A percentile compares a stretch with the other conserved stretches of the same genome.
Evolutionary conservation across 2,329 filamentous ascomycete species (phyloP).

Genomic region (Scytalidium sp.): DNA sequence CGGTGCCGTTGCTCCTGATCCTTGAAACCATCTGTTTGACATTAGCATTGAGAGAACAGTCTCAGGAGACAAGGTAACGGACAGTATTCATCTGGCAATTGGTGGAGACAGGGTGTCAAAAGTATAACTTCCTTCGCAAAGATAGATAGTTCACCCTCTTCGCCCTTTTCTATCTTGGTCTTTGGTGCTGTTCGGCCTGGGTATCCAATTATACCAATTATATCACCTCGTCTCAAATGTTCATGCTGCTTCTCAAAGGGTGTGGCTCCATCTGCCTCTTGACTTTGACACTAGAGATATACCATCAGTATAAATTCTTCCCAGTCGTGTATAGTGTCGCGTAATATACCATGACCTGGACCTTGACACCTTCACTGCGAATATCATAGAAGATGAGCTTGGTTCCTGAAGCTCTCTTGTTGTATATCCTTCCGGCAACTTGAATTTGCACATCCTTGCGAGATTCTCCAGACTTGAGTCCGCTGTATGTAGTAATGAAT

Average conservation of each 20-base stretch:
- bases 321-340: neutral
- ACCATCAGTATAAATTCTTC: neutral
- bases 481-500: constrained; percentile 73
- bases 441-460: constrained; percentile 72
- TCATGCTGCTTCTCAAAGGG: constrained; percentile 88
- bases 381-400: constrained; percentile 94
- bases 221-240: constrained; percentile 83
- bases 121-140: constrained; percentile 85
- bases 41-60: neutral
- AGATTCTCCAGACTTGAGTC: constrained; percentile 85
- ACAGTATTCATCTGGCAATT: constrained; percentile 81
- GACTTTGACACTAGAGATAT: constrained; percentile 63
- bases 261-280: constrained; percentile 66
- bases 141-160: constrained; percentile 89
- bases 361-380: constrained; percentile 68
- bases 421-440: constrained; percentile 85
- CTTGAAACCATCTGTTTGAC: constrained; percentile 69
- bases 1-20: constrained; percentile 92
- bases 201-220: constrained; percentile 83
- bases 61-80: neutral
- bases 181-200: constrained; percentile 85
- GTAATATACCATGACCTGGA: constrained; percentile 73
- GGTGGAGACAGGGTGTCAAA: constrained; percentile 86
- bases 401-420: constrained; percentile 74
- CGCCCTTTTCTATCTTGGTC: constrained; percentile 74